Conservation (phyloP, 2,329 filamentous ascomycete genomes). For the Exophiala aquamarina region DNA sequence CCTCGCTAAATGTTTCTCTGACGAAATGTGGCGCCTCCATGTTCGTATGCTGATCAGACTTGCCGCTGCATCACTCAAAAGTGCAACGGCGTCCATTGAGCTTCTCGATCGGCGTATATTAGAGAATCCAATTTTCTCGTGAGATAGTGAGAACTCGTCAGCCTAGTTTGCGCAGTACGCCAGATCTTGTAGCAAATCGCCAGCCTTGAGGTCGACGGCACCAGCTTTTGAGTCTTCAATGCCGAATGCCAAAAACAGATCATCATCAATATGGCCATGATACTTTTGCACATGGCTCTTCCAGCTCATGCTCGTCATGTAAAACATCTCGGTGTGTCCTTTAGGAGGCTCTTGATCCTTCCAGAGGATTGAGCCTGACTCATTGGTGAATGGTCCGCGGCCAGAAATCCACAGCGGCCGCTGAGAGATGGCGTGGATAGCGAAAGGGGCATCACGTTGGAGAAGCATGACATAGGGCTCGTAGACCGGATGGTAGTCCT, state of each 20-base stretch:
- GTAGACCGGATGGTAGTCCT: slow-evolving; percentile 41
- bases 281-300: slow-evolving; percentile 48
- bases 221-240: slow-evolving; percentile 53
- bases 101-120: no score
- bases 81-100: no score
- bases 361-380: slow-evolving; percentile 13
- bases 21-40: no score
- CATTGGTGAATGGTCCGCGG: slow-evolving; percentile 30
- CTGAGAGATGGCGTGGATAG: slow-evolving; percentile 21
- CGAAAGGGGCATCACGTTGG: slow-evolving; percentile 16
- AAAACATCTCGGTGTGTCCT: slow-evolving; percentile 55
- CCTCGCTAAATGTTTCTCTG: no score
- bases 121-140: no score
- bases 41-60: no score
- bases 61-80: no score
- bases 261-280: slow-evolving; percentile 58
- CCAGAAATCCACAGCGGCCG: slow-evolving; percentile 58
- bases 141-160: no score
- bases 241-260: slow-evolving; percentile 55
- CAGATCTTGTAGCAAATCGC: slow-evolving; percentile 48
- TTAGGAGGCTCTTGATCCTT: slow-evolving; percentile 23
- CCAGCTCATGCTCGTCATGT: slow-evolving; percentile 59
- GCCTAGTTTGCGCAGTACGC: slow-evolving; percentile 33
- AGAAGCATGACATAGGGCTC: slow-evolving; percentile 24
- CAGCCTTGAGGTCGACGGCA: slow-evolving; percentile 52